Percentiles rank a stretch among this genome's conserved stretches.
Evolutionary conservation across 305 asterid species (phyloP).

Genomic region (Solanum hybrid): DNA sequence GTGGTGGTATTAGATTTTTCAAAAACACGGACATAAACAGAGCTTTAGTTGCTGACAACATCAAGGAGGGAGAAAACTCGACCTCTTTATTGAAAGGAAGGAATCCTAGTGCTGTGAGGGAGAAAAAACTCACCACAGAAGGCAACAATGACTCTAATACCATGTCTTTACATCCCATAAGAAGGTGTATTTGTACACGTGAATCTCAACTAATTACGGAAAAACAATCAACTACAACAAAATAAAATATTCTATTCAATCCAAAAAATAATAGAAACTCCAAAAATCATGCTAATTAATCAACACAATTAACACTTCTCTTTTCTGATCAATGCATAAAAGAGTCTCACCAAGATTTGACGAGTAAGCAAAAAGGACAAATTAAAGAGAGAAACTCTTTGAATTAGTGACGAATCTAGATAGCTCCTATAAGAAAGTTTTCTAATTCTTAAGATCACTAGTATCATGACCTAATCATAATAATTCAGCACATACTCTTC

Average conservation of each 20-base stretch:
- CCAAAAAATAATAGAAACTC: not conserved
- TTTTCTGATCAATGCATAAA: not conserved
- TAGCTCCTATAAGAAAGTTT: not conserved
- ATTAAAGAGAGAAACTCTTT: not conserved
- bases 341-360: not conserved
- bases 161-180: not conserved
- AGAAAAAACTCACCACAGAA: not conserved
- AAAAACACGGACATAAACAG: not conserved
- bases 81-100: not conserved
- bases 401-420: not conserved
- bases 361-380: not conserved
- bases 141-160: not conserved
- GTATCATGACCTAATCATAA: not conserved
- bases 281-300: not conserved
- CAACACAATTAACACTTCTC: not conserved
- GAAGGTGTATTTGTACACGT: not conserved
- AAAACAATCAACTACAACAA: not conserved
- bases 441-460: not conserved
- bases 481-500: not conserved
- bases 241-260: not conserved
- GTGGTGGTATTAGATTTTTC: not conserved
- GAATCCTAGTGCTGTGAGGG: not conserved
- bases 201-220: not conserved
- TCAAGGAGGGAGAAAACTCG: not conserved
- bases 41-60: not conserved